phyloP scores from a whole-genome alignment of 352 stramenopile genomes.

The Phytophthora gonapodyides region DNA sequence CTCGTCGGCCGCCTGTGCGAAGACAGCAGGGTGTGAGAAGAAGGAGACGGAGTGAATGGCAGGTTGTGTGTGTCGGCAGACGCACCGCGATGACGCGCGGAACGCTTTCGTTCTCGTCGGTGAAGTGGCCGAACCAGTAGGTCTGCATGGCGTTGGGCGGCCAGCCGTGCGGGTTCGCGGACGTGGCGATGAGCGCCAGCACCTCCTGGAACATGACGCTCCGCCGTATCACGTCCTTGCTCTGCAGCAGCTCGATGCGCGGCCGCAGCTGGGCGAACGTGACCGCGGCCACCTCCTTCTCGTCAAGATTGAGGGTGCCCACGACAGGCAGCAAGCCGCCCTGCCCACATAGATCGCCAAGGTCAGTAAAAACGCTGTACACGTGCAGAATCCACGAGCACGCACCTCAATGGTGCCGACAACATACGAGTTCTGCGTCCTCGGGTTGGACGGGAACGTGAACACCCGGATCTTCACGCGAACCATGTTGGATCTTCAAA shows the following conservation, averaged over 20 bases:
- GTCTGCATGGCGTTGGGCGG: conserved; percentile 66
- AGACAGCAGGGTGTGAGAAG: neutral
- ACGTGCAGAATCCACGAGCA: neutral
- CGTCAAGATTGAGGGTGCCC: conserved; percentile 65
- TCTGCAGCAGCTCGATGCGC: conserved; percentile 70
- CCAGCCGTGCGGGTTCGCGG: conserved; percentile 68
- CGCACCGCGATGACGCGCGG: conserved; percentile 54
- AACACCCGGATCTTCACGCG: conserved; percentile 78
- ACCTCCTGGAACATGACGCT: conserved; percentile 82
- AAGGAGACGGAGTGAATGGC: neutral
- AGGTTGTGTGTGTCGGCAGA: neutral
- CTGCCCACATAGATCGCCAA: conserved; percentile 23
- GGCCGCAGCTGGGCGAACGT: conserved; percentile 69
- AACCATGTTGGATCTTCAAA: conserved; percentile 22
- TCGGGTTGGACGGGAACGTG: conserved; percentile 70
- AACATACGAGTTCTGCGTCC: conserved; percentile 77
- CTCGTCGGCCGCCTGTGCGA: conserved; percentile 45
- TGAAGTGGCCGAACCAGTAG: conserved; percentile 79
- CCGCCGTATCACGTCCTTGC: conserved; percentile 67
- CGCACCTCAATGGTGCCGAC: conserved; percentile 69
- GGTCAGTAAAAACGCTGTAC: conserved; percentile 1
- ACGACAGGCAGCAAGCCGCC: conserved; percentile 64
- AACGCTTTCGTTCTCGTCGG: conserved; percentile 40
- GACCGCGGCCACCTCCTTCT: conserved; percentile 52
- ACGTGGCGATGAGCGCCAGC: conserved; percentile 59